Conservation (phyloP, 371 early-diverging fungal genomes). For the Nematocida displodere region DNA sequence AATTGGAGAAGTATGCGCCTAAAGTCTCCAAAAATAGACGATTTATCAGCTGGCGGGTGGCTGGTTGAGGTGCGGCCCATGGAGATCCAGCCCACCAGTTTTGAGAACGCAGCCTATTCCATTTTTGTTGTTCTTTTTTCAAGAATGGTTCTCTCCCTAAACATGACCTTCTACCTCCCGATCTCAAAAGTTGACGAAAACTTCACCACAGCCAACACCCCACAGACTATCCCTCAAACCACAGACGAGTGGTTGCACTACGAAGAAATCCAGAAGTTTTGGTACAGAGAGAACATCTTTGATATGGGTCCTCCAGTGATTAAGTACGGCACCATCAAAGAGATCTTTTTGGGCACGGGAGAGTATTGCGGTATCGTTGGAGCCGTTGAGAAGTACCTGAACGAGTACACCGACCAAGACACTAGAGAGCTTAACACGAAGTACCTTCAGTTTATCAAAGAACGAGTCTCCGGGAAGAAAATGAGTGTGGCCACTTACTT, state of each 20-base stretch:
- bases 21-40: slow-evolving; percentile 77
- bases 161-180: slow-evolving; percentile 87
- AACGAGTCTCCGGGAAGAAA: slow-evolving; percentile 57
- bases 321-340: slow-evolving; percentile 75
- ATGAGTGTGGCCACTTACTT: slow-evolving; percentile 71
- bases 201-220: slow-evolving; percentile 74
- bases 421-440: slow-evolving; percentile 24
- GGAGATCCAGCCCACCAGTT: slow-evolving; percentile 91
- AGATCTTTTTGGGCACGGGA: slow-evolving; percentile 83
- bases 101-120: slow-evolving; percentile 89
- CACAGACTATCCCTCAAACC: not conserved
- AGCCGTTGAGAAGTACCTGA: slow-evolving; percentile 40
- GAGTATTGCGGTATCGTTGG: slow-evolving; percentile 37
- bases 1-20: slow-evolving; percentile 98
- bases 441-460: slow-evolving; percentile 71
- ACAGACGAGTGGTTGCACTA: not conserved
- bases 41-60: slow-evolving; percentile 79
- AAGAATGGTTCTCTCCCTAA: slow-evolving; percentile 77
- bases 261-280: slow-evolving; percentile 34
- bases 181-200: slow-evolving; percentile 78
- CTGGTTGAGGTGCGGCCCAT: slow-evolving; percentile 92
- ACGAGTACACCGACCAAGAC: slow-evolving; percentile 69
- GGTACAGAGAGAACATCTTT: slow-evolving; percentile 55
- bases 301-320: slow-evolving; percentile 67
- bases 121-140: slow-evolving; percentile 83